Evolutionary conservation across 139 green algal genomes (phyloP).

Genomic region (Desmodesmus armatus): DNA sequence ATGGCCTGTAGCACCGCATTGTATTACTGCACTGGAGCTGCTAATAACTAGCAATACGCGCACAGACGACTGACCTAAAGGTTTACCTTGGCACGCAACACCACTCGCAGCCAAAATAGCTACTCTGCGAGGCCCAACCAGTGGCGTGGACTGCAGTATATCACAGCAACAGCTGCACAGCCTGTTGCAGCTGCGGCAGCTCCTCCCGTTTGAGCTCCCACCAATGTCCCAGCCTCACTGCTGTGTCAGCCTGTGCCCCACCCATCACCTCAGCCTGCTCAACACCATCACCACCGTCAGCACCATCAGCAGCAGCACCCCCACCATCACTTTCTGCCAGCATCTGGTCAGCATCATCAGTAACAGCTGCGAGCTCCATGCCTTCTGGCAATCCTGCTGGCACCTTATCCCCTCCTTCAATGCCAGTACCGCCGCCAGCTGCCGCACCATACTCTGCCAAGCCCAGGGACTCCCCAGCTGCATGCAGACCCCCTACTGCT

Average conservation of each 20-base stretch:
- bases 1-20: no score
- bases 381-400: no score
- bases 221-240: not conserved
- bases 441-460: not conserved
- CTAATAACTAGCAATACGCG: no score
- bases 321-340: not conserved
- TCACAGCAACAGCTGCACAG: not conserved
- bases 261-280: not conserved
- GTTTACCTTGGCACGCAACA: no score
- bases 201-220: not conserved
- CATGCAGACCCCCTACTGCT: not conserved
- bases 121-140: no score
- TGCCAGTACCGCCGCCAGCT: not conserved
- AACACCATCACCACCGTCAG: not conserved
- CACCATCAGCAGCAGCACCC: not conserved
- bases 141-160: no score
- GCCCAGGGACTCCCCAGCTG: not conserved
- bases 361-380: not conserved
- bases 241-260: no score
- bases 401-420: no score
- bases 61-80: no score
- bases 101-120: no score
- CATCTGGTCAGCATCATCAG: not conserved
- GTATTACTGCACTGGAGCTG: no score
- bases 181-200: not conserved